Evolutionary conservation across 495 filamentous ascomycete species (phyloP).

Genomic region (Penicillium ucsense): DNA sequence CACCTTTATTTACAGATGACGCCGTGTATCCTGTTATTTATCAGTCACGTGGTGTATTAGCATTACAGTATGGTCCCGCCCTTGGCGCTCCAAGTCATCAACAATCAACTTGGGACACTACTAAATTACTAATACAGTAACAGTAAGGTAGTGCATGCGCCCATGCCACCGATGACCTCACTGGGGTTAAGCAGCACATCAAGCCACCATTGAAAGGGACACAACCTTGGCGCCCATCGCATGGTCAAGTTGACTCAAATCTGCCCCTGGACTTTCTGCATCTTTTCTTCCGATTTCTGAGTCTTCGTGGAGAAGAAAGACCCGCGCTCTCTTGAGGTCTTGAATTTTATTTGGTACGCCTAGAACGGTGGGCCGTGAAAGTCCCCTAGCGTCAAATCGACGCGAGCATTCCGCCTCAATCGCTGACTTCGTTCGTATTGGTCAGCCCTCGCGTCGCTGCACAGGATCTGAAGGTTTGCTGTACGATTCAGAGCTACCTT

Average conservation of each 20-base stretch:
- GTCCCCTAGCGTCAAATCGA: conserved; percentile 17
- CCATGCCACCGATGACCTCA: conserved; percentile 22
- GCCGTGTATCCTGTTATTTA: too few relatives aligned
- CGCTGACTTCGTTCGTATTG: too few relatives aligned
- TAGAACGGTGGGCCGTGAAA: conserved; percentile 17
- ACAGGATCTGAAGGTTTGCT: not conserved
- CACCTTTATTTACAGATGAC: too few relatives aligned
- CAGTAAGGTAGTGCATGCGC: not conserved
- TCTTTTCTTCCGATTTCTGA: too few relatives aligned
- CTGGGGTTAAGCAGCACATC: conserved; percentile 2
- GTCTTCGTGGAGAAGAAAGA: too few relatives aligned
- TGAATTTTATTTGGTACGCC: not conserved
- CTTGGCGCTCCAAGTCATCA: not conserved
- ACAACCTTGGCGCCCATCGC: too few relatives aligned
- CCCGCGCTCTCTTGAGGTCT: too few relatives aligned
- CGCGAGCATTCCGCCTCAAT: conserved; percentile 16
- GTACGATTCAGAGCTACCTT: not conserved
- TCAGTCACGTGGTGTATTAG: not conserved
- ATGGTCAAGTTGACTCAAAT: too few relatives aligned
- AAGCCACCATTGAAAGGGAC: not conserved
- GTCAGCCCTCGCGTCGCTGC: not conserved
- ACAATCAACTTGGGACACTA: not conserved
- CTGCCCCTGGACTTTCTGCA: too few relatives aligned
- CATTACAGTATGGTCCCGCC: not conserved
- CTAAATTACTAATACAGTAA: too few relatives aligned